A percentile compares a stretch with the other conserved stretches of the same genome.
Evolutionary conservation across 2,329 filamentous ascomycete genomes (phyloP).

Genomic region (Metarhizium brunneum): DNA sequence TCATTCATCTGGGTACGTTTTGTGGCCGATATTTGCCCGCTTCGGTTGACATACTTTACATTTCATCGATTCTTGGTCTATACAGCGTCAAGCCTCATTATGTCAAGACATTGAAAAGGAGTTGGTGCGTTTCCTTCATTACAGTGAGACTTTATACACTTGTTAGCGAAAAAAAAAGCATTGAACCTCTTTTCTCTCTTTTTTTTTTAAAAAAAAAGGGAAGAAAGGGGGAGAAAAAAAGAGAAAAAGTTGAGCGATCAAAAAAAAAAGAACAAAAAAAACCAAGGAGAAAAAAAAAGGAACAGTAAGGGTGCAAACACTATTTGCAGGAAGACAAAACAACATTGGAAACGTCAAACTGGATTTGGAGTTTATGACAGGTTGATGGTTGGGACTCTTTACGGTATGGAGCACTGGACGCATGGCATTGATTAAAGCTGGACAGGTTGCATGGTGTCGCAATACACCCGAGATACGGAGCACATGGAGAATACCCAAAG

Average conservation of each 20-base stretch:
- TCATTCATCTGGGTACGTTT: background rate
- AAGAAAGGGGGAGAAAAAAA: background rate
- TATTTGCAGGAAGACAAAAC: background rate
- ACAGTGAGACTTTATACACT: background rate
- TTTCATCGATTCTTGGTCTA: background rate
- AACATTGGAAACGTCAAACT: background rate
- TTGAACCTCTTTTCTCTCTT: background rate
- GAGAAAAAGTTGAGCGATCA: background rate
- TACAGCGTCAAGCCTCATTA: background rate
- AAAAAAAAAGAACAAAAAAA: background rate
- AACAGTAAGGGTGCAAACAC: background rate
- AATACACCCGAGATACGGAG: background rate
- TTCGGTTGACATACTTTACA: background rate
- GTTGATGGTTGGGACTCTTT: slow-evolving; percentile 1
- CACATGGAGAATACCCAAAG: slow-evolving; percentile 2
- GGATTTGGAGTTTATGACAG: slow-evolving; percentile 5
- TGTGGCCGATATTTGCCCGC: background rate
- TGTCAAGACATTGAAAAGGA: background rate
- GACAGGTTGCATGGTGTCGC: slow-evolving; percentile 5
- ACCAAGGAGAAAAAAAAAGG: background rate
- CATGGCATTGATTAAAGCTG: slow-evolving; percentile 5
- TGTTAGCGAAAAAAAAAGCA: background rate
- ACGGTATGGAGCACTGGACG: slow-evolving; percentile 4
- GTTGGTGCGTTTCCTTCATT: background rate
- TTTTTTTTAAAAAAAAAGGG: background rate